A percentile compares a stretch with the other conserved stretches of the same genome.
phyloP scores from a whole-genome alignment of 495 filamentous ascomycete species.

The Ascodesmis nigricans region DNA sequence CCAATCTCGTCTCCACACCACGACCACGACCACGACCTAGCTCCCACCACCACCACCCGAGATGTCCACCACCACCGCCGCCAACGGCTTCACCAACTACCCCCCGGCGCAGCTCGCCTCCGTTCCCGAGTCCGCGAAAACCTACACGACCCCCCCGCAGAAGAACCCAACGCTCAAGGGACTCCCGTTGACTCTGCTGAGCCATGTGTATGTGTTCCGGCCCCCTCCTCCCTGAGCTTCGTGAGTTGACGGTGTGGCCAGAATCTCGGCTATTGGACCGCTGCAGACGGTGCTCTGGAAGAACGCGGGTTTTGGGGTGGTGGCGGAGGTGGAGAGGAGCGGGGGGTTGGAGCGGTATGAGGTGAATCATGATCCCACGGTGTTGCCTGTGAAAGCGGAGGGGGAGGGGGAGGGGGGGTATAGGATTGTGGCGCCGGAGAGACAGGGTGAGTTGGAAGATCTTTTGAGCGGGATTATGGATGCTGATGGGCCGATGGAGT shows the following conservation, averaged over 20 bases:
- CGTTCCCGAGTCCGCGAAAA: slow-evolving; percentile 9
- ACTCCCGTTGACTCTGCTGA: slow-evolving; percentile 28
- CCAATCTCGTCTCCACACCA: no score
- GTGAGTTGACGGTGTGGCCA: background rate
- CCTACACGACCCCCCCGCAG: slow-evolving; percentile 30
- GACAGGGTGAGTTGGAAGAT: no score
- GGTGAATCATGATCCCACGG: slow-evolving; percentile 62
- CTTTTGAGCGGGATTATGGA: slow-evolving; percentile 15
- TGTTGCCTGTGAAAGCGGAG: slow-evolving; percentile 32
- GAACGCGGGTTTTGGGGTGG: slow-evolving; percentile 47
- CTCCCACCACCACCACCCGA: no score
- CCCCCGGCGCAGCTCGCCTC: no score
- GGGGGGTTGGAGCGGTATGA: slow-evolving; percentile 32
- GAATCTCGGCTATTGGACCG: slow-evolving; percentile 30
- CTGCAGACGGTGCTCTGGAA: slow-evolving; percentile 43
- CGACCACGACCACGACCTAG: no score
- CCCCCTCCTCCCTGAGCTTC: background rate
- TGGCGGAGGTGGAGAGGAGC: slow-evolving; percentile 29
- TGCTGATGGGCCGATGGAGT: slow-evolving; percentile 5
- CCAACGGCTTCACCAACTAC: slow-evolving; percentile 8
- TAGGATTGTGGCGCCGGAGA: slow-evolving; percentile 17
- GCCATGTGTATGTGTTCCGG: slow-evolving; percentile 26
- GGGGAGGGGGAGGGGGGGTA: background rate
- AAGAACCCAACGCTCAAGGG: slow-evolving; percentile 35
- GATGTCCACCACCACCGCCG: background rate